Evolutionary conservation across 202 grass and related monocot genomes (phyloP).

Genomic region (Setaria viridis): DNA sequence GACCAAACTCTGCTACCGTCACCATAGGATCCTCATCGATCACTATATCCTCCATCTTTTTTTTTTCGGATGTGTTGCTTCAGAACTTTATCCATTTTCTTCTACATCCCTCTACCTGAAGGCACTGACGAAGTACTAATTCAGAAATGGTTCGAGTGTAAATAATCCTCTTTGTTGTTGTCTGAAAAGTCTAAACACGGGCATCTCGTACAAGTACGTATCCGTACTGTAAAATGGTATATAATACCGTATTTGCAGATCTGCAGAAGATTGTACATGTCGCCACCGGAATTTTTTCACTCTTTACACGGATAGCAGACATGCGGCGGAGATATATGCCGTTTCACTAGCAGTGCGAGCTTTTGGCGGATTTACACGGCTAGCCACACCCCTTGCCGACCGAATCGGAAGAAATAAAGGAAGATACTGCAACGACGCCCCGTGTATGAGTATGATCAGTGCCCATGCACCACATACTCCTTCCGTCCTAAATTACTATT

Average conservation of each 20-base stretch:
- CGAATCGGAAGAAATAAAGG: slow-evolving; percentile 30
- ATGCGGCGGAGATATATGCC: neutral
- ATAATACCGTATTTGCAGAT: neutral
- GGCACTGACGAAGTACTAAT: neutral
- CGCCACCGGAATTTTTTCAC: slow-evolving; percentile 13
- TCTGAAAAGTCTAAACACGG: neutral
- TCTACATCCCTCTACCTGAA: neutral
- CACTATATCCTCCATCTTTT: neutral
- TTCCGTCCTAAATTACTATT: too few relatives aligned
- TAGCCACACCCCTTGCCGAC: slow-evolving; percentile 38
- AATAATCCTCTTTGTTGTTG: neutral
- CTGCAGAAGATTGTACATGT: neutral
- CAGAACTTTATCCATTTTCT: neutral
- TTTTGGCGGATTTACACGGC: slow-evolving; percentile 44
- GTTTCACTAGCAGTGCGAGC: neutral
- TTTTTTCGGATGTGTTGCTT: neutral
- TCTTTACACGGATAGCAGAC: slow-evolving; percentile 23
- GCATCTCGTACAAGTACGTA: neutral
- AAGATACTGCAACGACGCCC: slow-evolving; percentile 8
- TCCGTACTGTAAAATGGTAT: neutral
- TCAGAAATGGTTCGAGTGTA: neutral
- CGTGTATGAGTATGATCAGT: neutral
- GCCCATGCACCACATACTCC: slow-evolving; percentile 35
- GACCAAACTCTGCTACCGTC: slow-evolving; percentile 10
- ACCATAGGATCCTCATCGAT: neutral